These are phyloP conservation scores for Trichoderma atrobrunneum DNA, from an alignment of 2,329 filamentous ascomycete species.

Conservation along the genomic window DNA sequence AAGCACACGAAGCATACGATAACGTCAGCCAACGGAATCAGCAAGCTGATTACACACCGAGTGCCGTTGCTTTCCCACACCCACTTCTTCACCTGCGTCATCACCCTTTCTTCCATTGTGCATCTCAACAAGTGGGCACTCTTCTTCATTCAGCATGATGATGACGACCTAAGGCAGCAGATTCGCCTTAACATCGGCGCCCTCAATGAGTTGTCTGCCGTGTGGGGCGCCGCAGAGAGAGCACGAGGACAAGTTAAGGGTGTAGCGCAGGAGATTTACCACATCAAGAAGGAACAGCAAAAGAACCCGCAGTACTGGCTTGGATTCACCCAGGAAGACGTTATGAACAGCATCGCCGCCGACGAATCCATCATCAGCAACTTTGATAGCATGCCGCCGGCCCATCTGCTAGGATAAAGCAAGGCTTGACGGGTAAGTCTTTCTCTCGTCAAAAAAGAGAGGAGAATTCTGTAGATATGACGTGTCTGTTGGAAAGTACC, in stretches of 20 bases:
- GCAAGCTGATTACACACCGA: constrained; percentile 70
- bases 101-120: constrained; percentile 76
- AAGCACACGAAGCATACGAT: constrained; percentile 78
- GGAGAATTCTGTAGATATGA: not conserved
- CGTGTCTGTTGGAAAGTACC: not conserved
- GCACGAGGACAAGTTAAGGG: constrained; percentile 72
- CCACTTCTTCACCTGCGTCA: constrained; percentile 78
- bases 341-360: constrained; percentile 52
- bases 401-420: not conserved
- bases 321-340: constrained; percentile 53
- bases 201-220: constrained; percentile 63
- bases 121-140: constrained; percentile 77
- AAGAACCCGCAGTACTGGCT: constrained; percentile 53
- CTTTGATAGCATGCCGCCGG: constrained; percentile 42
- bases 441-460: not conserved
- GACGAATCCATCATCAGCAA: constrained; percentile 60
- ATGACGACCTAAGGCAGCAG: constrained; percentile 67
- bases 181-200: constrained; percentile 78
- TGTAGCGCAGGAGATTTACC: constrained; percentile 74
- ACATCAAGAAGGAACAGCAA: constrained; percentile 55
- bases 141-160: constrained; percentile 57
- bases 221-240: constrained; percentile 70
- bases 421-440: not conserved
- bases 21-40: constrained; percentile 73
- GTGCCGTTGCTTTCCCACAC: constrained; percentile 70